Conservation (phyloP, 192 early-diverging fungal species). For the Jimgerdemannia lactiflua region DNA sequence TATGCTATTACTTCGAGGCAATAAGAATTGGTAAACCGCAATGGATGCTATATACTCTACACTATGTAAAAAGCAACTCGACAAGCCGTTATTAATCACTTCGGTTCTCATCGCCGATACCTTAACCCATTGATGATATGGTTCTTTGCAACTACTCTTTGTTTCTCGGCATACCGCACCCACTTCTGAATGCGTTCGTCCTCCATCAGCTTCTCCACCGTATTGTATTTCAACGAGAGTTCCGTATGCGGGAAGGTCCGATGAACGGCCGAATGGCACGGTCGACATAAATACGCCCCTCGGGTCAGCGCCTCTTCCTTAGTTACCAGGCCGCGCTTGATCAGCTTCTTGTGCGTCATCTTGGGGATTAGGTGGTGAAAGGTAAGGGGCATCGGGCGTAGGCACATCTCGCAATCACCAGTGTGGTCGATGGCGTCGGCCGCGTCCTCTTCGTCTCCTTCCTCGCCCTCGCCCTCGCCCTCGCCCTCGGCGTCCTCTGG, state of each 20-base stretch:
- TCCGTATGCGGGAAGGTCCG: slow-evolving; percentile 18
- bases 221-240: slow-evolving; percentile 25
- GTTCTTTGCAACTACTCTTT: slow-evolving; percentile 8
- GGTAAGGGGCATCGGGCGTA: slow-evolving; percentile 26
- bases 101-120: slow-evolving; percentile 4
- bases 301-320: slow-evolving; percentile 23
- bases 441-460: slow-evolving; percentile 24
- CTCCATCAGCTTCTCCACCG: slow-evolving; percentile 21
- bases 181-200: slow-evolving; percentile 23
- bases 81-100: no score
- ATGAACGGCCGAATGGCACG: slow-evolving; percentile 32
- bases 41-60: no score
- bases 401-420: slow-evolving; percentile 27
- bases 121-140: slow-evolving; percentile 2
- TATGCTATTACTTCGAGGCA: no score
- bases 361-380: slow-evolving; percentile 39
- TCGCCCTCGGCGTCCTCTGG: not conserved
- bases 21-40: no score
- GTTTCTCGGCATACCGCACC: slow-evolving; percentile 24
- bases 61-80: no score
- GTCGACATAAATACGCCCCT: slow-evolving; percentile 27
- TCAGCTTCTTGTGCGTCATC: slow-evolving; percentile 17
- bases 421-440: slow-evolving; percentile 13
- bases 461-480: slow-evolving; percentile 7
- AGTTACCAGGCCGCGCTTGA: slow-evolving; percentile 11